These are phyloP conservation scores for Suhomyces chickasaworum DNA, from an alignment of 1,139 yeast species.

Conservation along the genomic window DNA sequence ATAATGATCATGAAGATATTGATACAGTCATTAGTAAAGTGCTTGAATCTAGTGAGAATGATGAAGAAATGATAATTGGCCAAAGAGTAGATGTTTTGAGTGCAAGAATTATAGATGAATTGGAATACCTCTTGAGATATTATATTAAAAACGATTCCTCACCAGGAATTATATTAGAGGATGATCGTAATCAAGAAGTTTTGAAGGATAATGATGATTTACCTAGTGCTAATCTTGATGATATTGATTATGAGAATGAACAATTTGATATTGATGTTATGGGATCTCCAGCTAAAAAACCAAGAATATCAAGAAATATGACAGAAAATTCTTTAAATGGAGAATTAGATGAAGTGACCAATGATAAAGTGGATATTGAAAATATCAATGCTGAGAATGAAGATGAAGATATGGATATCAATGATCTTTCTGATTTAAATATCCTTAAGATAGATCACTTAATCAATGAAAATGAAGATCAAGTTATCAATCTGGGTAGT, in stretches of 20 bases:
- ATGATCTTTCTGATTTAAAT: slow-evolving; percentile 45
- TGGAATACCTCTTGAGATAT: slow-evolving; percentile 48
- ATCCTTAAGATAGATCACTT: slow-evolving; percentile 42
- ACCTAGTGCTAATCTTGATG: slow-evolving; percentile 14
- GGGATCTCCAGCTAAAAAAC: slow-evolving; percentile 21
- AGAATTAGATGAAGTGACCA: slow-evolving; percentile 6
- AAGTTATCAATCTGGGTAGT: not conserved
- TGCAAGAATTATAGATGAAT: slow-evolving; percentile 78
- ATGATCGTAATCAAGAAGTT: slow-evolving; percentile 7
- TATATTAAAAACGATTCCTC: slow-evolving; percentile 32
- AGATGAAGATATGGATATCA: slow-evolving; percentile 30
- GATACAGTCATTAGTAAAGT: slow-evolving; percentile 13
- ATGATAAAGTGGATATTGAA: not conserved
- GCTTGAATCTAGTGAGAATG: slow-evolving; percentile 7
- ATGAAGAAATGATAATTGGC: slow-evolving; percentile 27
- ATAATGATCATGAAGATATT: slow-evolving; percentile 9
- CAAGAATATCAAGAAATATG: slow-evolving; percentile 10
- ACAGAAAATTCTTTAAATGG: slow-evolving; percentile 14
- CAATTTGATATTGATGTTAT: slow-evolving; percentile 17
- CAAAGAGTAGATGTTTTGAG: slow-evolving; percentile 71
- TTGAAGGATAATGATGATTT: slow-evolving; percentile 6
- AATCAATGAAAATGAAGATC: slow-evolving; percentile 27
- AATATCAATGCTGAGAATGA: slow-evolving; percentile 13
- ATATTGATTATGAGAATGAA: slow-evolving; percentile 13
- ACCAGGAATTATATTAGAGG: slow-evolving; percentile 28